Base-by-base conservation (phyloP, 495 filamentous ascomycete species). In the Trichoderma parareesei region DNA sequence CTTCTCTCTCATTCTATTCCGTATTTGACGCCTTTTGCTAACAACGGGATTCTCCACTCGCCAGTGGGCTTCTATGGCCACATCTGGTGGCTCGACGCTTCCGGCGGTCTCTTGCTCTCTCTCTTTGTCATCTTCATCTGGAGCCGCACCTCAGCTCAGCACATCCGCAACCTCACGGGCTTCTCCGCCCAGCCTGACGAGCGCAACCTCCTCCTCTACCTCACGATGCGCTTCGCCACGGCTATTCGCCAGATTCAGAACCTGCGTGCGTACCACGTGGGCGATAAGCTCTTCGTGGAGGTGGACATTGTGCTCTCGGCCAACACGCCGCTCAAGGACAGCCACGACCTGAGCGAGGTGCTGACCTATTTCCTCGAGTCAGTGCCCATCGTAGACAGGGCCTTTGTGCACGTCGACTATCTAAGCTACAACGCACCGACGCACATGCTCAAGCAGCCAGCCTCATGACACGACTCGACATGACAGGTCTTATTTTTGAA, bases 211-310 rank as follows among this genome's bases (percentile, higher is more conserved):
- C 77, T 97, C 8, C 80, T 97, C 0, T 97, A 97, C 76, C 81
- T 95, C 65, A 93, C 91, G 2, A 96, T 97, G 92, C 86, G 93
- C 2, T 97, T 97, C 70, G 93, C 92, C 27, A 90, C 89, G 61
- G 88, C 89, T 4, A 93, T 97, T 66, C 87, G 86, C 69, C 89
- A 92, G 69, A 94, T 97, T 46, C 92, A 96, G 70, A 88, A 91
- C 33, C 72, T 96, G 18, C 86, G 93, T 64, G 92, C 92, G 0
- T 97, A 97, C 71, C 91, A 96, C 69, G 84, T 88, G 0, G 93
- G 93, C 8, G 92, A 97, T 68, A 90, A 93, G 74, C 80, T 97
- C 16, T 95, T 91, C 67, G 90, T 95, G 3, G 93, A 95, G 70
- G 81, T 84, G 6, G 82, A 85, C 64, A 84, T 96, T 38, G 89